phyloP scores from a whole-genome alignment of 2,329 filamentous ascomycete species.

The Aspergillus sp. region DNA sequence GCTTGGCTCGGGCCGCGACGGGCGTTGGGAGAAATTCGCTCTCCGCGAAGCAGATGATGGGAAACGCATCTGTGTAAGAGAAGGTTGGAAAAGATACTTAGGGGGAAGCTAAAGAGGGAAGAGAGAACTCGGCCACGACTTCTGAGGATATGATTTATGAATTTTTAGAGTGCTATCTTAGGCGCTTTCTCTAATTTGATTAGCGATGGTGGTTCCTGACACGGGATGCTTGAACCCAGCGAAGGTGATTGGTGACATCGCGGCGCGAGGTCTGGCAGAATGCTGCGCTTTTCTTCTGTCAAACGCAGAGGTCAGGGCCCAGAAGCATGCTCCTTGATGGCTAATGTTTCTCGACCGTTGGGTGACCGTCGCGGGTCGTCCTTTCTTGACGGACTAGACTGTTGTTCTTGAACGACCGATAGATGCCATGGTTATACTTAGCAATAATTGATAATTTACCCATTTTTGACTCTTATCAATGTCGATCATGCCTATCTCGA shows the following conservation, averaged over 20 bases:
- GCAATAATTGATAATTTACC: not conserved
- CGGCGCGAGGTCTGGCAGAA: not conserved
- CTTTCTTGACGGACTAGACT: not conserved
- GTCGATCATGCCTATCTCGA: conserved; percentile 33
- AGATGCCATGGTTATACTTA: not conserved
- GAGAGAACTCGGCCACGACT: not conserved
- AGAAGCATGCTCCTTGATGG: not conserved
- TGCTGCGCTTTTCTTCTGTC: not conserved
- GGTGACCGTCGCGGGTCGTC: not conserved
- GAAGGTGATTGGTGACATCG: not conserved
- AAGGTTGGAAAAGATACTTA: conserved; percentile 82
- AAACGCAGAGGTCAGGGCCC: not conserved
- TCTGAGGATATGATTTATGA: not conserved
- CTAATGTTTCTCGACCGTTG: not conserved
- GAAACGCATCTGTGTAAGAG: conserved; percentile 63
- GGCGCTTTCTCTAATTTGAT: not conserved
- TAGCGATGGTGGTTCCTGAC: not conserved
- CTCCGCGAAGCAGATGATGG: conserved; percentile 69
- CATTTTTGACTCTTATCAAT: conserved; percentile 22
- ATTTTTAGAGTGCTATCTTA: conserved; percentile 12
- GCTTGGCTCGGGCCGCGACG: conserved; percentile 75
- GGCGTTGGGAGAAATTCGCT: conserved; percentile 84
- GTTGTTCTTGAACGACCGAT: not conserved
- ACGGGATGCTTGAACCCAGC: not conserved
- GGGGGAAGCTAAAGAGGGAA: conserved; percentile 36